Evolutionary conservation across 1,284 basidiomycete species (phyloP), one percentile per base, ranked within the genome.

Genomic region (Trametes polyzona): DNA sequence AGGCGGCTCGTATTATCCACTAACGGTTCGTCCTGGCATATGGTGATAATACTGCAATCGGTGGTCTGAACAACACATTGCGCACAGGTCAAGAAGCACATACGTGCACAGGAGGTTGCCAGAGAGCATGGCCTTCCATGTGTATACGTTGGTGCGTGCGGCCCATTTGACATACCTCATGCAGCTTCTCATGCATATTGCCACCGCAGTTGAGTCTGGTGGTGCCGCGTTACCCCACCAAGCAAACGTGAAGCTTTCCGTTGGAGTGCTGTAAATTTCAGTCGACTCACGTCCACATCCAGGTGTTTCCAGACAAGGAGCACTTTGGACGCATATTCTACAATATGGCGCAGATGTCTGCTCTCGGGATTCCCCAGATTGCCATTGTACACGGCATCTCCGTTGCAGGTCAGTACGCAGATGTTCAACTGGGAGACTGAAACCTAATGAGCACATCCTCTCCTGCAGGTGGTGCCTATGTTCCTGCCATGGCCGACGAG

Each of bases 291-390:
- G 17, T 17, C 67, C 44, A 64, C 59, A 16, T n/a, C 57, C 57
- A 82, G 79, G 81, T 87, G 6, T 95, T 94, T 71, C 92, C 92
- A 9, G 93, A 95, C 75, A 90, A 86, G 69, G 90, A 96, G 67
- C 94, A 98, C 73, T 98, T 98, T 69, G 95, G 95, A 9, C 83
- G 95, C 12, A 97, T 98, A 71, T 98, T 98, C 75, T 97, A 95
- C 73, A 97, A 98, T 69, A 97, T 96, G 93, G 94, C 92, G 1
- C 91, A 93, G 76, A 88, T 96, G 90, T 95, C 92, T 47, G 92
- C 92, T 0, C 79, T 93, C 1, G 88, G 90, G 3, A 94, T 97
- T 39, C 94, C 95, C 0, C 95, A 98, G 73, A 90, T 98, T 67
- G 90, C 93, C 26, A 86, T 95, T 17, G 94, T 97, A 3, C 95